Base-by-base conservation (phyloP, 2,329 filamentous ascomycete genomes). In the Aspergillus intermedius region DNA sequence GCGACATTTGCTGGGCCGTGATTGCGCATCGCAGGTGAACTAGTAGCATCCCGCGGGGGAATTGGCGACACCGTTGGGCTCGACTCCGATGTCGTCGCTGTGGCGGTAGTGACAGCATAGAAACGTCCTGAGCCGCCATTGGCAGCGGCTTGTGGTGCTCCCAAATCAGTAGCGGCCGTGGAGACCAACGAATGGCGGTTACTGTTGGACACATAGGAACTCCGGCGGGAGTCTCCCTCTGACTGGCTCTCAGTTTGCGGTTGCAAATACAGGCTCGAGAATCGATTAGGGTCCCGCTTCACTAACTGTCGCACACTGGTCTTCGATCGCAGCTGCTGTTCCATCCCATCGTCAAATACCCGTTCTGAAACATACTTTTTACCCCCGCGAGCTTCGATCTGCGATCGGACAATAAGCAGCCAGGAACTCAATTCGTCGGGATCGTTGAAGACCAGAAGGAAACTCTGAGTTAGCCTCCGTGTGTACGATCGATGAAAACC, bases 351-450 rank as follows among this genome's bases (percentile, higher is more conserved):
- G 30, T 65, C 63, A 2, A 54, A 63, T 32, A 59, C 57, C 13
- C 60, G 65, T 47, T 74, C 72, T 4, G 66, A 62, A 2, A 65
- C 60, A 53, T 72, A 72, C 49, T 71, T 69, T 46, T 68, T 70
- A 1, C 74, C 73, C n/a, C 74, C 72, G 3, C 72, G 61, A 15
- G 63, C 56, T 48, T 75, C 71, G 32, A 77, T 75, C 56, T 73
- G 68, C 32, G 66, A 67, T n/a, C 73, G 63, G 25, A 76, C 58
- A 3, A 66, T 62, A n/a, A 65, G 55, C 21, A 77, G 58, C 74
- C 74, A 77, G 1, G 64, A 61, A 30, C 68, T 68, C 63, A 77
- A 67, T 9, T 72, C 69, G 15, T 73, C 68, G 0, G 73, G 67
- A 45, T 63, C 65, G 45, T 69, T 62, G 41, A 76, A 67, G 4